These are phyloP conservation scores for Vickermania spadyakhi DNA, from an alignment of 208 protist species.

Conservation along the genomic window DNA sequence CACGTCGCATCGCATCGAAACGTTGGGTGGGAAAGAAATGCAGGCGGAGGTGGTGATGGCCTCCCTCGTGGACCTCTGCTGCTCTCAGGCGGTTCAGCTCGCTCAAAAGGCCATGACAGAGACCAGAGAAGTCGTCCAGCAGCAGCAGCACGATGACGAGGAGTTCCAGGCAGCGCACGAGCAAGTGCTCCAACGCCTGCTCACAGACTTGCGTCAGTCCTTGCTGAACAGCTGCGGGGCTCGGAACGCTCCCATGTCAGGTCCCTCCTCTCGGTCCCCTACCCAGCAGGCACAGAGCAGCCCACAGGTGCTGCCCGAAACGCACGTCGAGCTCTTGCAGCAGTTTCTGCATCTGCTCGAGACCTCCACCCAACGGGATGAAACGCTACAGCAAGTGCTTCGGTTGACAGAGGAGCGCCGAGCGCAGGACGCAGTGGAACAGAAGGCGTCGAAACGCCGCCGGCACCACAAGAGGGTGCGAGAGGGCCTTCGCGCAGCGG, in stretches of 20 bases:
- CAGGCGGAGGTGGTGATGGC: conserved; percentile 7
- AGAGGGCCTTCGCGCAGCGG: background rate
- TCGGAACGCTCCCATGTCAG: background rate
- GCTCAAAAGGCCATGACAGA: conserved; percentile 17
- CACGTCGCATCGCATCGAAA: too few species aligned
- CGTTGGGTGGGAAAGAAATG: too few species aligned
- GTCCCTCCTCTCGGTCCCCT: background rate
- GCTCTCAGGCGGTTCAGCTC: conserved; percentile 21
- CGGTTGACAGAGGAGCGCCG: conserved; percentile 25
- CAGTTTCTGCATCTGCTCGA: conserved; percentile 38
- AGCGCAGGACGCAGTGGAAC: too few species aligned
- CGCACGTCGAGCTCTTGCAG: conserved; percentile 10
- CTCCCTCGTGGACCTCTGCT: conserved; percentile 28
- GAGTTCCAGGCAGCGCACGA: background rate
- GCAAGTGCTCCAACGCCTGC: background rate
- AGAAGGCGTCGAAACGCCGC: background rate
- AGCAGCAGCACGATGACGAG: conserved; percentile 4
- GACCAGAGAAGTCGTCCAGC: too few species aligned
- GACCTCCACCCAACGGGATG: conserved; percentile 40
- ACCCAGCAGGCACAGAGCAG: background rate
- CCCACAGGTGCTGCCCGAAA: background rate
- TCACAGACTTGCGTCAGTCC: background rate
- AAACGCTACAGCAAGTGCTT: conserved; percentile 44
- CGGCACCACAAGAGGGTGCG: background rate
- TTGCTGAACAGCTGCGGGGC: background rate